A percentile compares a stretch with the other conserved stretches of the same genome.
Conservation (phyloP, 768 basidiomycete species). For the Trametes gibbosa region DNA sequence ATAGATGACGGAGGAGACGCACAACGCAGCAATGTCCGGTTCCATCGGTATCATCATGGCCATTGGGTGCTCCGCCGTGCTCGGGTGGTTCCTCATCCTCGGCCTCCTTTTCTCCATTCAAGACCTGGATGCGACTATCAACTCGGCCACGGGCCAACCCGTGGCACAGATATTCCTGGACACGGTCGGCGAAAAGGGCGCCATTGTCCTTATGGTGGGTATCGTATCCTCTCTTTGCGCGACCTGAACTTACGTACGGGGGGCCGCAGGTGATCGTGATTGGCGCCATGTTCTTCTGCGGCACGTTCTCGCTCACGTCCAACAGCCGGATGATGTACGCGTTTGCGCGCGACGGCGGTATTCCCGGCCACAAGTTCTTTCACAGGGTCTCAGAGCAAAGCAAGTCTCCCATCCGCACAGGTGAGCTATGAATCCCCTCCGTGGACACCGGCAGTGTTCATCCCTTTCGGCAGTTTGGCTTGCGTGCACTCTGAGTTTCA, state of each 20-base stretch:
- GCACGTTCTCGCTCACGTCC: constrained; percentile 74
- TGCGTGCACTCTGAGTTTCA: constrained; percentile 72
- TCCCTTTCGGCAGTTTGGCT: constrained; percentile 58
- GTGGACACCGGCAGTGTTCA: background rate
- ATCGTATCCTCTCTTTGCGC: background rate
- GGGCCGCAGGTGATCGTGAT: constrained; percentile 54
- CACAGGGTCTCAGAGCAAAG: constrained; percentile 56
- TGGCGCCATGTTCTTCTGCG: constrained; percentile 74
- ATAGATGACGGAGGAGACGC: constrained; percentile 80
- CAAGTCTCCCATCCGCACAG: constrained; percentile 67
- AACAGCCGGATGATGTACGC: constrained; percentile 86
- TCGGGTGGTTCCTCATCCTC: constrained; percentile 75
- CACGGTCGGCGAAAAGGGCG: constrained; percentile 69
- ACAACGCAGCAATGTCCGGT: constrained; percentile 57
- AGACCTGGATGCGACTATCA: constrained; percentile 55
- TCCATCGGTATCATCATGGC: constrained; percentile 67
- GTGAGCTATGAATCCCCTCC: constrained; percentile 32
- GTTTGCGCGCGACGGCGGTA: constrained; percentile 71
- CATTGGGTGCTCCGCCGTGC: constrained; percentile 66
- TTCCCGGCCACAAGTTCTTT: constrained; percentile 68
- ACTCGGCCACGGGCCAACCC: constrained; percentile 58
- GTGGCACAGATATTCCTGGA: constrained; percentile 80
- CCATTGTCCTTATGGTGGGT: constrained; percentile 67
- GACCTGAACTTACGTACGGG: background rate
- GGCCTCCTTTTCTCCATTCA: constrained; percentile 78